phyloP scores from a whole-genome alignment of 345 rosid genomes.

The Citrus reticulata region DNA sequence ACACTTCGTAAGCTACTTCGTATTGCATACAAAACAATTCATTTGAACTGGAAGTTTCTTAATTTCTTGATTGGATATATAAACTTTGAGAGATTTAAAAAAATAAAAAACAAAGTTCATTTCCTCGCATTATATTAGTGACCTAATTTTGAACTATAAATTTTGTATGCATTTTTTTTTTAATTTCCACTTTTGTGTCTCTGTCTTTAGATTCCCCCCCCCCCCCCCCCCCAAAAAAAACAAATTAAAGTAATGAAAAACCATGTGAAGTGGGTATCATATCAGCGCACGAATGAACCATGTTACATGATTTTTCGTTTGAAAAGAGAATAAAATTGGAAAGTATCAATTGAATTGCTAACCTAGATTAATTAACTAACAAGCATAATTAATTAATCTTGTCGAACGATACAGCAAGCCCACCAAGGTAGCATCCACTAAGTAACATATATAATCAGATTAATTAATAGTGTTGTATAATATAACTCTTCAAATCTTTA shows the following conservation, averaged over 20 bases:
- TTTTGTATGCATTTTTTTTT: too few species aligned
- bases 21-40: too few species aligned
- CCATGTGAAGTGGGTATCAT: not conserved
- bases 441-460: not conserved
- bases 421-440: conserved; percentile 6
- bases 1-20: too few species aligned
- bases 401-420: not conserved
- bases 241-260: not conserved
- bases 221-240: too few species aligned
- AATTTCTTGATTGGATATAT: too few species aligned
- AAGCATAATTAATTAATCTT: not conserved
- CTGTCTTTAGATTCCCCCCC: too few species aligned
- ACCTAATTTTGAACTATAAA: too few species aligned
- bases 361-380: not conserved
- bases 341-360: not conserved
- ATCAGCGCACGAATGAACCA: not conserved
- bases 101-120: too few species aligned
- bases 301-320: not conserved
- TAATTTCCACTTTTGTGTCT: too few species aligned
- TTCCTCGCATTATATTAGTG: too few species aligned
- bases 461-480: not conserved
- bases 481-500: conserved; percentile 3
- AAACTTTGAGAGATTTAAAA: too few species aligned
- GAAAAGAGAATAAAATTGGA: not conserved
- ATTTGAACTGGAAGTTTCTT: too few species aligned